These are phyloP conservation scores for Beverwykella pulmonaria DNA, from an alignment of 495 filamentous ascomycete species.

Conservation along the genomic window DNA sequence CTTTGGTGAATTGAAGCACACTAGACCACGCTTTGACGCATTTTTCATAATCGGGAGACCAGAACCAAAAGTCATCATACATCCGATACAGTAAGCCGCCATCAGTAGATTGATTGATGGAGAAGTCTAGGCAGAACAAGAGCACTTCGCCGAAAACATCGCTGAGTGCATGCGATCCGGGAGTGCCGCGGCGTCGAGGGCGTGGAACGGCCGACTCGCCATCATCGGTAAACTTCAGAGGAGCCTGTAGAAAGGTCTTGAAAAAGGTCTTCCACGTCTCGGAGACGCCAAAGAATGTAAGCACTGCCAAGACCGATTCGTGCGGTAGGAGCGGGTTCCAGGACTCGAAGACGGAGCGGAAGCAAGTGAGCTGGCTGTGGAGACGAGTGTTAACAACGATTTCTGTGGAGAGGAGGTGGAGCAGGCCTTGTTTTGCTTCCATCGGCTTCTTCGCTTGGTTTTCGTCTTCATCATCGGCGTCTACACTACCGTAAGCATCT, in stretches of 20 bases:
- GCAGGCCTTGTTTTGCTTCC: constrained; percentile 61
- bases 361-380: constrained; percentile 60
- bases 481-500: neutral
- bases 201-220: constrained; percentile 44
- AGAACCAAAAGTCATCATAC: constrained; percentile 73
- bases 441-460: constrained; percentile 48
- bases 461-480: constrained; percentile 38
- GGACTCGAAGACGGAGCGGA: constrained; percentile 65
- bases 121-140: constrained; percentile 67
- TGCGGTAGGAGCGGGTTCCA: constrained; percentile 66
- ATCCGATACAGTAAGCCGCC: constrained; percentile 61
- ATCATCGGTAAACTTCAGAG: constrained; percentile 62
- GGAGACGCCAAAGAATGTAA: constrained; percentile 64
- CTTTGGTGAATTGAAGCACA: constrained; percentile 57
- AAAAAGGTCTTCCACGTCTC: constrained; percentile 65
- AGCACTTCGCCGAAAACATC: constrained; percentile 62
- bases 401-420: constrained; percentile 65
- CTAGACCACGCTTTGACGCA: constrained; percentile 62
- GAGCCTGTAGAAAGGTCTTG: constrained; percentile 60
- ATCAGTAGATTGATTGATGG: constrained; percentile 62
- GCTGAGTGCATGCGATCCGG: constrained; percentile 62
- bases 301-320: constrained; percentile 56
- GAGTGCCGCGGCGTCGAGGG: constrained; percentile 59
- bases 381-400: constrained; percentile 61
- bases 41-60: constrained; percentile 55